These are phyloP conservation scores for Gnomoniopsis smithogilvyi DNA, from an alignment of 2,329 filamentous ascomycete species.

Conservation along the genomic window DNA sequence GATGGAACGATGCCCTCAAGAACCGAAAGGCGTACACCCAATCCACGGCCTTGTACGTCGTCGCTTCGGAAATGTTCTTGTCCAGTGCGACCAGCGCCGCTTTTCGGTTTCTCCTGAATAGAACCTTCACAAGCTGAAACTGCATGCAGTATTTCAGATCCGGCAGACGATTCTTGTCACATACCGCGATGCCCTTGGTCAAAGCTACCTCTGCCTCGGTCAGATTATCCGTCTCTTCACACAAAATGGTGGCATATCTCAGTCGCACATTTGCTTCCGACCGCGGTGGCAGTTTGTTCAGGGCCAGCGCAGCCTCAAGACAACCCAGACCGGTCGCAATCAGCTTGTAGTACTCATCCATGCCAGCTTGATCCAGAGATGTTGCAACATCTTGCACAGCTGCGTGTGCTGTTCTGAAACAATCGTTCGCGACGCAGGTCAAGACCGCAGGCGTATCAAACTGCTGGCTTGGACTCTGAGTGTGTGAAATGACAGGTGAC, in stretches of 20 bases:
- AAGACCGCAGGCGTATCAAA: slow-evolving; percentile 58
- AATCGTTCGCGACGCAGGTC: slow-evolving; percentile 72
- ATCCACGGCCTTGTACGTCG: slow-evolving; percentile 63
- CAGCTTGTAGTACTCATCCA: slow-evolving; percentile 68
- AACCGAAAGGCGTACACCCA: slow-evolving; percentile 80
- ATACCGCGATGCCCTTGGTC: slow-evolving; percentile 67
- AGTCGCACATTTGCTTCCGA: slow-evolving; percentile 67
- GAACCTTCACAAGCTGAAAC: slow-evolving; percentile 66
- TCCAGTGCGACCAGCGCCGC: slow-evolving; percentile 72
- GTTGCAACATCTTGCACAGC: slow-evolving; percentile 48
- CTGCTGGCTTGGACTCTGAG: slow-evolving; percentile 31
- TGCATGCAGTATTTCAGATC: slow-evolving; percentile 78
- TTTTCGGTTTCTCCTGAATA: slow-evolving; percentile 68
- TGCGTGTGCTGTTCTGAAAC: slow-evolving; percentile 62
- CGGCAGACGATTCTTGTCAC: slow-evolving; percentile 59
- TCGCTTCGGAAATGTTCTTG: slow-evolving; percentile 63
- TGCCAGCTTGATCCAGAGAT: slow-evolving; percentile 45
- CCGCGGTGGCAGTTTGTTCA: slow-evolving; percentile 57
- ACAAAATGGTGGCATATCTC: slow-evolving; percentile 67
- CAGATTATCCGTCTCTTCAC: slow-evolving; percentile 73
- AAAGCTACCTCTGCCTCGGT: slow-evolving; percentile 70
- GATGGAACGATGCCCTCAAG: slow-evolving; percentile 65
- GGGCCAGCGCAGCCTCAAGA: slow-evolving; percentile 66
- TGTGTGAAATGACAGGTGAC: slow-evolving; percentile 13
- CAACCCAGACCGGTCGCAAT: slow-evolving; percentile 71